Percentiles rank a stretch among this genome's conserved stretches.
phyloP scores from a whole-genome alignment of 805 yeast species.

The Kodamaea kaohsiungensis region DNA sequence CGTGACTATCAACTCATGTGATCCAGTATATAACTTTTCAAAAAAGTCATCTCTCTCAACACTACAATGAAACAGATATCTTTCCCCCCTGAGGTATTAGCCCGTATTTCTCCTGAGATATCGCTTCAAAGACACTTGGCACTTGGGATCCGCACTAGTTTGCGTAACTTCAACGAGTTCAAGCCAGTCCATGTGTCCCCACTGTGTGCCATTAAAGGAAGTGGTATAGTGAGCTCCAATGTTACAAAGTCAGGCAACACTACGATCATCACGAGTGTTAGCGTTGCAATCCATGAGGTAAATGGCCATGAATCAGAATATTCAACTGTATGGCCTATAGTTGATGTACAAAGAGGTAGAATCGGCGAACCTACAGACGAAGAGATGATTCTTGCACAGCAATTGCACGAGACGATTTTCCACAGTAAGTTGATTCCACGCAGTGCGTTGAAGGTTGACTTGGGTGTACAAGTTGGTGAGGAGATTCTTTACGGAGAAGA shows the following conservation, averaged over 20 bases:
- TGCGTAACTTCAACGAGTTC: conserved; percentile 72
- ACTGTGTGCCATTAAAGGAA: conserved; percentile 20
- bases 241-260: conserved; percentile 72
- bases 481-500: conserved; percentile 27
- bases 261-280: conserved; percentile 67
- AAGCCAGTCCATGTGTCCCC: conserved; percentile 50
- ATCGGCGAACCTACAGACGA: conserved; percentile 82
- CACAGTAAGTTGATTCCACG: conserved; percentile 56
- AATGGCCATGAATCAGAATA: conserved; percentile 18
- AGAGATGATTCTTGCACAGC: conserved; percentile 74
- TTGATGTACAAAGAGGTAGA: conserved; percentile 75
- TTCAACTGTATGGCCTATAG: conserved; percentile 62
- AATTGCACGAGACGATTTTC: conserved; percentile 57
- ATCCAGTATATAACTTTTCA: not conserved
- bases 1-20: not conserved
- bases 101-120: conserved; percentile 82
- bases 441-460: conserved; percentile 20
- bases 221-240: conserved; percentile 60
- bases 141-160: conserved; percentile 73
- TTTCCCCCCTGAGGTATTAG: conserved; percentile 81
- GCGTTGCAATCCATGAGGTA: conserved; percentile 64
- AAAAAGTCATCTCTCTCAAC: not conserved
- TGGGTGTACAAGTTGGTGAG: conserved; percentile 18
- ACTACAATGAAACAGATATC: conserved; percentile 19
- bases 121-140: conserved; percentile 78